Evolutionary conservation across 805 yeast species (phyloP).

Genomic region (Kluyveromyces nonfermentans): DNA sequence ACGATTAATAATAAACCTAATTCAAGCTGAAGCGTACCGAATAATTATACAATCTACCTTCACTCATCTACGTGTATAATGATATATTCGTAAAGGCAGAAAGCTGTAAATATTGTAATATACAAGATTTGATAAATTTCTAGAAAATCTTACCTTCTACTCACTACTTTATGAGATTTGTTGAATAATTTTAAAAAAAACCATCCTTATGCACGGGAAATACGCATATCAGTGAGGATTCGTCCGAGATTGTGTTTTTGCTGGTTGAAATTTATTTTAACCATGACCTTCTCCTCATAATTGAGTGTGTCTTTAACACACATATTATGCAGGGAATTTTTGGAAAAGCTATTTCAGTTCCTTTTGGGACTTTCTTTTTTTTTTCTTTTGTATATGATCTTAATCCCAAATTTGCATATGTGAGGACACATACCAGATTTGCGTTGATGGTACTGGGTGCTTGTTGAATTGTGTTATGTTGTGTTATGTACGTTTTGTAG

Average conservation of each 20-base stretch:
- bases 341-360: conserved; percentile 35
- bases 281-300: conserved; percentile 31
- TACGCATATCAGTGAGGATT: conserved; percentile 99
- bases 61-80: not conserved
- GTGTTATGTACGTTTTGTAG: too few species aligned
- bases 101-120: not conserved
- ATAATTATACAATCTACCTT: too few species aligned
- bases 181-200: conserved; percentile 15
- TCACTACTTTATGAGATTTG: not conserved
- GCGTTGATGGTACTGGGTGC: not conserved
- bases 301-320: conserved; percentile 30
- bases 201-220: conserved; percentile 99
- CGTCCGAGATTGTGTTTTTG: conserved; percentile 99
- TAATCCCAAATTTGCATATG: not conserved
- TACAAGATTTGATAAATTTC: not conserved
- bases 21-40: too few species aligned
- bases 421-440: conserved; percentile 2
- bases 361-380: conserved; percentile 2
- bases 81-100: too few species aligned
- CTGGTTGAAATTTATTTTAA: conserved; percentile 97
- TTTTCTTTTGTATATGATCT: not conserved
- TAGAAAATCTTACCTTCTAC: not conserved
- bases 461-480: not conserved
- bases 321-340: conserved; percentile 59
- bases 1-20: too few species aligned